Base-by-base conservation (phyloP, 2,329 filamentous ascomycete species). In the Dendryphion nanum region DNA sequence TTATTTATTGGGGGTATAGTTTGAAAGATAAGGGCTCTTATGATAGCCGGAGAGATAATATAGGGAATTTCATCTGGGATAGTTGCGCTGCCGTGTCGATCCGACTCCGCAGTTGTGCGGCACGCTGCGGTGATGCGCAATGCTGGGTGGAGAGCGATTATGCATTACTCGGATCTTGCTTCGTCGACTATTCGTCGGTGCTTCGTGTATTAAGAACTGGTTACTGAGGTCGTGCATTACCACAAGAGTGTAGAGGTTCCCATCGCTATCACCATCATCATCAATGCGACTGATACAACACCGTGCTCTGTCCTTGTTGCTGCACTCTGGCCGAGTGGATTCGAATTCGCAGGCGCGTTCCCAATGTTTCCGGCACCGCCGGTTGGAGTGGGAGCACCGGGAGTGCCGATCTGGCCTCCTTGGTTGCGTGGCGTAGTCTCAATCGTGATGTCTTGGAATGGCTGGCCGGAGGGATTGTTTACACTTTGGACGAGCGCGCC, bases 381-480 rank as follows among this genome's bases (percentile, higher is more conserved):
- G 33, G 41, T 44, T 14, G 35, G 17, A 18, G 47, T 42, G 6
- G n/a, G 33, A 4, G 16, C 38, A 5, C 56, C 56, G 4, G 48
- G 46, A 5, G 48, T 49, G 6, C 59, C 58, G 26, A 61, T 48
- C 36, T 59, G 53, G 3, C 59, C 59, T 2, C 57, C 59, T 31
- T 57, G 47, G 18, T 42, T 47, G 15, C 49, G 49, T 18, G 38
- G 40, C 4, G 44, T 47, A 4, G 57, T 61, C 37, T 59, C 30
- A 29, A 63, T 44, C 8, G 42, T 28, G 18, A 61, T 54, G 29
- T 57, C 55, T 31, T 56, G 52, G 21, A 51, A 53, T 2, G 61
- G 61, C 35, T 61, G 57, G 1, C 52, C 49, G 3, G 50, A 49
- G 3, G 62, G 62, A 33, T 64, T 64, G 23, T 55, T 61, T 18